phyloP scores from a whole-genome alignment of 1,284 basidiomycete species.

The Trametes polyzona region DNA sequence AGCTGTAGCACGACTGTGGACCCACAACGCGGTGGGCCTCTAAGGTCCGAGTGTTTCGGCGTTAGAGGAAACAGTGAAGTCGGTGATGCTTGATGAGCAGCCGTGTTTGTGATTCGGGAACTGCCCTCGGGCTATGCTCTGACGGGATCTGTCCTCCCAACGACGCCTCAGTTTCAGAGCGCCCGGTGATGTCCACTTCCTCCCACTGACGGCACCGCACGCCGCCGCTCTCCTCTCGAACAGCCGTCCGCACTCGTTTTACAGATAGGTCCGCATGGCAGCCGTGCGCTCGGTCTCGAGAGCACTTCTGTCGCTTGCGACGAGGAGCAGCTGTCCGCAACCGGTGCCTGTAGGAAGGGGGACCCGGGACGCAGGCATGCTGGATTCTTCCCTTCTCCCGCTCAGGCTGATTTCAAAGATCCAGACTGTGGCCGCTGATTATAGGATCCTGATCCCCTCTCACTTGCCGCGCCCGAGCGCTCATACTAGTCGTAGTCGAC shows the following conservation, averaged over 20 bases:
- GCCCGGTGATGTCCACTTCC: neutral
- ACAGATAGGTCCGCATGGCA: neutral
- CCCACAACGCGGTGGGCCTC: neutral
- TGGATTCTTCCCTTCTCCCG: neutral
- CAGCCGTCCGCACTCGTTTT: neutral
- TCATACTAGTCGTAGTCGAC: neutral
- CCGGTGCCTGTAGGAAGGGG: no score
- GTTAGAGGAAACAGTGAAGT: no score
- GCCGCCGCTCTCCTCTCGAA: neutral
- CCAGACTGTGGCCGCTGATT: conserved; percentile 2
- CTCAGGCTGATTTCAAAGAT: conserved; percentile 11
- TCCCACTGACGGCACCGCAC: neutral
- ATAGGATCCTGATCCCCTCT: neutral
- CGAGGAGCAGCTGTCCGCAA: no score
- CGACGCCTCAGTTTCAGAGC: conserved; percentile 4
- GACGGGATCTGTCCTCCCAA: conserved; percentile 12
- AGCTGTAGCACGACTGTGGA: no score
- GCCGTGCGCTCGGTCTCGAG: no score
- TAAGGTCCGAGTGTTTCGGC: no score
- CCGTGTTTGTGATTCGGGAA: neutral
- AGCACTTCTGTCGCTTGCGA: no score
- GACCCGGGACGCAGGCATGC: neutral
- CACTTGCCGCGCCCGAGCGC: neutral
- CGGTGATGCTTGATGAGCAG: neutral
- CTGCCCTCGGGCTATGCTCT: conserved; percentile 1